Base-by-base conservation (phyloP, 805 yeast species). In the Debaryomyces maramus region DNA sequence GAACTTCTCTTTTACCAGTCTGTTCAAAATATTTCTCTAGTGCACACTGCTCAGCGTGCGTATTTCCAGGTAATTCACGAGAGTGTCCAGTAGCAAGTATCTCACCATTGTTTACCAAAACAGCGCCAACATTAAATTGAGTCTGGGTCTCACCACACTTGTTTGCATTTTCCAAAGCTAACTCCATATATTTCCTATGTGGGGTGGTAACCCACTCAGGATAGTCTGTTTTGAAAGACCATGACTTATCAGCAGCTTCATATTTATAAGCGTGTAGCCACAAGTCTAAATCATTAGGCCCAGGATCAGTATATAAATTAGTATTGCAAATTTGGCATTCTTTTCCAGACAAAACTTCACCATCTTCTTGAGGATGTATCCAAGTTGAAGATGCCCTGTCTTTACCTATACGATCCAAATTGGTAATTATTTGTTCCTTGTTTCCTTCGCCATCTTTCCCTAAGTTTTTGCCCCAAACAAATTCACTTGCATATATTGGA, bases 11-110 rank as follows among this genome's bases (percentile, higher is more conserved):
- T 51, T 43, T 39, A 8, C 67, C 68, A 1, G 63, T 58, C 27
- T 61, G 51, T 5, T 55, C 50, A 41, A 71, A 78, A 50, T 82
- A 84, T 60, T 93, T 93, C 22, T 81, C 85, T 41, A 93, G 57
- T 0, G 97, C 97, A 67, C 95, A 85, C 58, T 93, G 97, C 55
- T 93, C 99, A 3, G 99, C 99, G 60, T 91, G 99, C 0, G 99
- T 91, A 61, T 91, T 93, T 0, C 98, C 99, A 14, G 84, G 86
- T 2, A 90, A 66, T 60, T 93, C 99, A 39, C 98, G 73, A 0
- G 98, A 88, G 55, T 78, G 88, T 0, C 99, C 99, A 0, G 87
- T 80, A 6, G 85, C 73, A n/a, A 93, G 57, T 0, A 91, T 68
- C 38, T 75, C 54, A 27, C 85, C 84, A 36, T 63, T 52, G 40